Conservation (phyloP, 2,329 filamentous ascomycete species). For the Elsinoe necatrix region DNA sequence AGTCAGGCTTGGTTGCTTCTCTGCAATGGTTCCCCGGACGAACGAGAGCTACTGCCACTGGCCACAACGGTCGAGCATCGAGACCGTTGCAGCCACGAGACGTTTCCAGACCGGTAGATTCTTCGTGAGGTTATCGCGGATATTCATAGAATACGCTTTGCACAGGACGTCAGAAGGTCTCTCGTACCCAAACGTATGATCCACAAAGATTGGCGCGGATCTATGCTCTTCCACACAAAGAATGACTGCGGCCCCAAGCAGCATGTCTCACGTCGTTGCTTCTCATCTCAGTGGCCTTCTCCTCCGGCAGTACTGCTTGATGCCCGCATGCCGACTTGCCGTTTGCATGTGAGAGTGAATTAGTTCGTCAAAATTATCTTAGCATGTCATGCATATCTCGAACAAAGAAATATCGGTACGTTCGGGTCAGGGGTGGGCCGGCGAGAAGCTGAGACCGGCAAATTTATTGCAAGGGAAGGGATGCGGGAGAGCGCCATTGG, state of each 20-base stretch:
- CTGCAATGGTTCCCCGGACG: not conserved
- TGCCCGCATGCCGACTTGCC: not conserved
- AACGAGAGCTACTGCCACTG: not conserved
- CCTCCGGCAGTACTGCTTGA: not conserved
- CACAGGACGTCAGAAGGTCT: conserved; percentile 10
- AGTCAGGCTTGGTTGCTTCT: not conserved
- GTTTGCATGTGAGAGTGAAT: conserved; percentile 2
- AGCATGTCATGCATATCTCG: conserved; percentile 1
- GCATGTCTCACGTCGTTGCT: not conserved
- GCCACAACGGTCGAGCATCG: not conserved
- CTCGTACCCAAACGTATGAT: conserved; percentile 5
- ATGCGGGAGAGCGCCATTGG: not conserved
- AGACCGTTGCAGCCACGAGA: not conserved
- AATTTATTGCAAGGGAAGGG: not conserved
- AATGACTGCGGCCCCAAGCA: not conserved
- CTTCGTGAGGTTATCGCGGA: conserved; percentile 2
- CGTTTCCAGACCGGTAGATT: not conserved
- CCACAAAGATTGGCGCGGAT: not conserved
- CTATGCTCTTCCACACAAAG: not conserved
- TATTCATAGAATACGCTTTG: not conserved
- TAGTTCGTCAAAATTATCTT: not conserved
- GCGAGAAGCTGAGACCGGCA: conserved; percentile 14
- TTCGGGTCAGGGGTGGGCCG: conserved; percentile 11
- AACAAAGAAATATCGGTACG: conserved; percentile 10
- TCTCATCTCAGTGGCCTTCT: not conserved